These are phyloP conservation scores for Mycena latifolia DNA, from an alignment of 768 basidiomycete species.

Conservation along the genomic window DNA sequence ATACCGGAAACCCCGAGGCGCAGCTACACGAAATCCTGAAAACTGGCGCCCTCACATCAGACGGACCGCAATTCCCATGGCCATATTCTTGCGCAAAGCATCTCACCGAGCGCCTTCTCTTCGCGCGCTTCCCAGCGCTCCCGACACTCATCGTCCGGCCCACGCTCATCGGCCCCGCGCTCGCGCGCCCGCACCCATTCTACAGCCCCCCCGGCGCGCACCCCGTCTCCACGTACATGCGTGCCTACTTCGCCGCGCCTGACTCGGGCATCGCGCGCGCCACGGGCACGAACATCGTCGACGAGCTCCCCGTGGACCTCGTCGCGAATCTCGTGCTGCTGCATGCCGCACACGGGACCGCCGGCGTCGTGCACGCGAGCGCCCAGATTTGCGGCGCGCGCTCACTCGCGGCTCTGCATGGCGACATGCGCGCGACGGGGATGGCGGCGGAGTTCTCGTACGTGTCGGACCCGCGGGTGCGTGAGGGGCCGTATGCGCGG, in stretches of 20 bases:
- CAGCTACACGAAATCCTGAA: conserved; percentile 9
- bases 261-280: conserved; percentile 4
- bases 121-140: neutral
- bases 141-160: conserved; percentile 10
- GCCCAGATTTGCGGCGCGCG: neutral
- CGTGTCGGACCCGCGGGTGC: neutral
- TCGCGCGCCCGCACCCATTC: neutral
- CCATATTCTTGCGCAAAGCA: neutral
- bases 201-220: neutral
- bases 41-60: neutral
- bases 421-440: too few relatives aligned
- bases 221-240: neutral
- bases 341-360: neutral
- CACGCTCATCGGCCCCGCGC: conserved; percentile 1
- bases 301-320: conserved; percentile 17
- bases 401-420: too few relatives aligned
- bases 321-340: conserved; percentile 16
- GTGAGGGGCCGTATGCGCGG: neutral
- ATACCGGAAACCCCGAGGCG: neutral
- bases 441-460: neutral
- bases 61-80: neutral
- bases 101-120: conserved; percentile 8
- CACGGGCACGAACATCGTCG: neutral
- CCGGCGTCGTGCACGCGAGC: conserved; percentile 5
- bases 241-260: neutral